Evolutionary conservation across 2,329 filamentous ascomycete species (phyloP), one percentile per base, ranked within the genome.

Genomic region (Colletotrichum phormii): DNA sequence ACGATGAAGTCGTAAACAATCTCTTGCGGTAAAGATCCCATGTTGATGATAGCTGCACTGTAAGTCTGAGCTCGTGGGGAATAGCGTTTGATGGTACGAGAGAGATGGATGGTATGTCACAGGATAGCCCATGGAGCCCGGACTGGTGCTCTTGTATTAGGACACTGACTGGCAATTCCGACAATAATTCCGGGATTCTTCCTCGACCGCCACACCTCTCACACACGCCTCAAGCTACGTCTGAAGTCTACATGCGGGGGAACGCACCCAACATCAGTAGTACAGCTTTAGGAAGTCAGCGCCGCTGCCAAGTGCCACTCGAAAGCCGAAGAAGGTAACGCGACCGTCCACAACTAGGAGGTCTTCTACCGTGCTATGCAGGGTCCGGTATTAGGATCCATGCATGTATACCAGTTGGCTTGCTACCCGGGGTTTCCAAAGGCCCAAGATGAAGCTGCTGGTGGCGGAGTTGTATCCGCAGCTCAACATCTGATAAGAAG

Each of bases 1-100:
- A 72, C 63, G 24, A 72, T 60, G 22, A 72, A 72, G 54, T 72
- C 70, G n/a, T 72, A 72, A 33, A 51, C 54, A 15, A 64, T 31
- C 7, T 70, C 65, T 31, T 70, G 33, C 15, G 59, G 26, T 59
- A 69, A 49, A 29, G 65, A 60, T 37, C 70, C 65, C 70, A 72
- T 72, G 33, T 29, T 33, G 24, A 59, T 42, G 29, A 7, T 42
- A 8, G 37, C n/a, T 22, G 22, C 18, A 5, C n/a, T n/a, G 11
- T 8, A 22, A 3, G 7, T 8, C 8, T 12, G 46, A 26, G 33
- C 11, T 26, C 18, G 9, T 26, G n/a, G n/a, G 22, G 15, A 22
- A 18, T 5, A 15, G 15, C 11, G 29, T 18, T 29, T n/a, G 60
- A 57, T n/a, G 1, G 6, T 18, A 54, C 12, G 4, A 15, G 12